phyloP scores from a whole-genome alignment of 2,329 filamentous ascomycete genomes.

The Fusarium sp. region DNA sequence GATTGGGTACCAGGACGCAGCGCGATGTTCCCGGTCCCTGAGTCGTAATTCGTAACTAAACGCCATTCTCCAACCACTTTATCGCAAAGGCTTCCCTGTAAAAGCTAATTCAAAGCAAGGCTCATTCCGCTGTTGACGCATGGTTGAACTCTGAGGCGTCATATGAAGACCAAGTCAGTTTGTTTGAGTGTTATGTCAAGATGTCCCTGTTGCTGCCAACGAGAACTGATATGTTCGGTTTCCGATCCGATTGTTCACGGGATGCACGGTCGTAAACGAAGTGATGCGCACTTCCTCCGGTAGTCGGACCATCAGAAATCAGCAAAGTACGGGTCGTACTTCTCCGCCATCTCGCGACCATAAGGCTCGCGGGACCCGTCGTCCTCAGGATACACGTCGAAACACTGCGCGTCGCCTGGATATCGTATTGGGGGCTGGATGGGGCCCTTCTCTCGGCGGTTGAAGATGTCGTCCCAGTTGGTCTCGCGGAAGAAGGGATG shows the following conservation, averaged over 20 bases:
- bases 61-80: slow-evolving; percentile 27
- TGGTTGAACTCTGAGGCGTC: slow-evolving; percentile 5
- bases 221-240: slow-evolving; percentile 7
- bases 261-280: neutral
- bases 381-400: slow-evolving; percentile 85
- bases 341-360: slow-evolving; percentile 72
- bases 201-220: slow-evolving; percentile 1
- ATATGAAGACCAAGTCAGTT: neutral
- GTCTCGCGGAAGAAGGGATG: slow-evolving; percentile 80
- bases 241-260: neutral
- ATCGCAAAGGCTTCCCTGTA: slow-evolving; percentile 10
- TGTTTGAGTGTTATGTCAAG: neutral
- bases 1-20: slow-evolving; percentile 4
- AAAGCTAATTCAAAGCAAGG: slow-evolving; percentile 15
- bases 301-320: slow-evolving; percentile 62
- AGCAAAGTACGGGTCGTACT: slow-evolving; percentile 77
- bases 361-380: slow-evolving; percentile 73
- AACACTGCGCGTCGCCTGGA: slow-evolving; percentile 81
- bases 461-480: slow-evolving; percentile 78
- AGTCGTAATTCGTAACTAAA: slow-evolving; percentile 24
- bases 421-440: slow-evolving; percentile 80
- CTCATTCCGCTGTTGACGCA: slow-evolving; percentile 24
- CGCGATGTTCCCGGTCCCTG: neutral
- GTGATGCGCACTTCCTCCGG: neutral
- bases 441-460: slow-evolving; percentile 72